phyloP scores from a whole-genome alignment of 768 basidiomycete species.

The Trametes cubensis region DNA sequence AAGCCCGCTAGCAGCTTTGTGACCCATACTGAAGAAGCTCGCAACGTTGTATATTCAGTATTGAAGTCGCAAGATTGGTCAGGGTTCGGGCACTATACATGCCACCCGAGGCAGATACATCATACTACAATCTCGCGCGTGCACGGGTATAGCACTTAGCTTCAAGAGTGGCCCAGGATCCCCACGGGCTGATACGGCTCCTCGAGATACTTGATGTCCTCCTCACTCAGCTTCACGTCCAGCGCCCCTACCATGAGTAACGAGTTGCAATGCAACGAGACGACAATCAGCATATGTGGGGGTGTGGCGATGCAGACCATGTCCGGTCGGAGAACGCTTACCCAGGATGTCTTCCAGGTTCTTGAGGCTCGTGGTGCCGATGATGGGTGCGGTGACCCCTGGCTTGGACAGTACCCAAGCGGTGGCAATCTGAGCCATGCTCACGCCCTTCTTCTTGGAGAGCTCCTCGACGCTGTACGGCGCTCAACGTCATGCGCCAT shows the following conservation, averaged over 20 bases:
- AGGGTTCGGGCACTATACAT: no score
- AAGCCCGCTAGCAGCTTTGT: no score
- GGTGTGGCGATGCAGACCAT: neutral
- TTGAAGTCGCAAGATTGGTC: no score
- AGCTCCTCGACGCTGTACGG: conserved; percentile 39
- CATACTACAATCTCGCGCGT: no score
- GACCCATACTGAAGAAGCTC: no score
- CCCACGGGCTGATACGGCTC: conserved; percentile 46
- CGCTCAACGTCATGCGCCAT: neutral
- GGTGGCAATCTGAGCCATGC: conserved; percentile 46
- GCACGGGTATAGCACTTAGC: neutral
- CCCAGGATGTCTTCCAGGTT: conserved; percentile 44
- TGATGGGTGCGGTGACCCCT: conserved; percentile 43
- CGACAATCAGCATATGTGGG: neutral
- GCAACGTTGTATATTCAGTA: no score
- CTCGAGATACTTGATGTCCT: conserved; percentile 59
- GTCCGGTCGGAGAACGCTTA: neutral
- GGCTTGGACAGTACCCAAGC: conserved; percentile 40
- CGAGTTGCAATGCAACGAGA: neutral
- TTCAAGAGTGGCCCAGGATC: conserved; percentile 1
- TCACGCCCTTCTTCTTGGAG: conserved; percentile 42
- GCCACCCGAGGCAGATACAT: no score
- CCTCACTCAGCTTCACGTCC: conserved; percentile 30
- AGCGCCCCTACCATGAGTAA: conserved; percentile 3
- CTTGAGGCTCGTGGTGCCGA: conserved; percentile 42